phyloP scores from a whole-genome alignment of 805 yeast genomes.

The Schizosaccharomyces cryophilus region DNA sequence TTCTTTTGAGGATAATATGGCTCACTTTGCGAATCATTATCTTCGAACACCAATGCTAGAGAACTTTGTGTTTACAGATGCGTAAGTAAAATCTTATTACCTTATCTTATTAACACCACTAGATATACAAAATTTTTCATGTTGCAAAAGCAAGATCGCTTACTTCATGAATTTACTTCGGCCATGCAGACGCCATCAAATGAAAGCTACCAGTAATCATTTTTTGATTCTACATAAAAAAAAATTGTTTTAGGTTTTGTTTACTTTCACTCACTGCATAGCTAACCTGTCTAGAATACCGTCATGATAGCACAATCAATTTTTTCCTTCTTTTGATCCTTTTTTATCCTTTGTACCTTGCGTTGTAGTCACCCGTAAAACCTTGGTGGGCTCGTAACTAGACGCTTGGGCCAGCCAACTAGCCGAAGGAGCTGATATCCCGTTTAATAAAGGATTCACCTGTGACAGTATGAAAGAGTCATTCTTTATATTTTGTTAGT shows the following conservation, averaged over 20 bases:
- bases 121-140: background rate
- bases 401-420: background rate
- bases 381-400: background rate
- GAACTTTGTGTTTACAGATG: background rate
- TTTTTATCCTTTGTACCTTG: background rate
- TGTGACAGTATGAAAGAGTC: background rate
- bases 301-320: too few relatives aligned
- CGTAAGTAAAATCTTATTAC: background rate
- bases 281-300: too few relatives aligned
- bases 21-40: background rate
- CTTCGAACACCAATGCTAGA: background rate
- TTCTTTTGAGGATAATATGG: background rate
- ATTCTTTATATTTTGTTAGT: background rate
- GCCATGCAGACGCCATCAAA: background rate
- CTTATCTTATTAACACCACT: background rate
- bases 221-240: too few relatives aligned
- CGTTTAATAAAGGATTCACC: background rate
- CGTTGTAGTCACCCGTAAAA: background rate
- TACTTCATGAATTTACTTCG: background rate
- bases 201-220: too few relatives aligned
- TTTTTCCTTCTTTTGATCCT: background rate
- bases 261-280: background rate
- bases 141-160: background rate
- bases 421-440: background rate
- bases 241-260: background rate